Conservation (phyloP, 495 filamentous ascomycete genomes). For the Tuber microsphaerosporum region DNA sequence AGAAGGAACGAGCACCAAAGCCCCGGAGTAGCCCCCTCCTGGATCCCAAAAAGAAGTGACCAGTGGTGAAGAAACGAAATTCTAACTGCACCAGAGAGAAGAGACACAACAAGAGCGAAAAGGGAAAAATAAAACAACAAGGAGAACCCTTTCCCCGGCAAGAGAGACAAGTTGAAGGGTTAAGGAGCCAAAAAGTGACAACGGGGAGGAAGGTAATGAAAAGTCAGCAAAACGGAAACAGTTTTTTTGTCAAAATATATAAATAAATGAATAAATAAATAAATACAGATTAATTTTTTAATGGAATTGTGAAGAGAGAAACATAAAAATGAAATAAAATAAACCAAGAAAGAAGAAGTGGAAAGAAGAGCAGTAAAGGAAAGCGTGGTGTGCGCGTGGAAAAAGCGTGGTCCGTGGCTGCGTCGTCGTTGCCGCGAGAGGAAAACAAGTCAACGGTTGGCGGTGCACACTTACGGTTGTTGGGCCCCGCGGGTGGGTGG, state of each 20-base stretch:
- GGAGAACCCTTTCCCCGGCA: not conserved
- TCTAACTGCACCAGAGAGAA: constrained; percentile 31
- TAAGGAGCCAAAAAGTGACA: not conserved
- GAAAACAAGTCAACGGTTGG: constrained; percentile 35
- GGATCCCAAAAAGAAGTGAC: constrained; percentile 30
- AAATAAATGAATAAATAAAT: not conserved
- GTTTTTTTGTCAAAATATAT: not conserved
- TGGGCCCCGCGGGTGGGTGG: constrained; percentile 15
- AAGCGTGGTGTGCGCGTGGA: constrained; percentile 33
- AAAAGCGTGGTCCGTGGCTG: constrained; percentile 31
- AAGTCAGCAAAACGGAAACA: not conserved
- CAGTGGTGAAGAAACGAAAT: constrained; percentile 22
- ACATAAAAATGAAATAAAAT: constrained; percentile 29
- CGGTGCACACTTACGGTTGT: constrained; percentile 15
- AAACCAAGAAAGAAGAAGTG: constrained; percentile 22
- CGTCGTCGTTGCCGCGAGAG: constrained; percentile 31
- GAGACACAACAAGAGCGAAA: constrained; percentile 21
- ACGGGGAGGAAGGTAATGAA: not conserved
- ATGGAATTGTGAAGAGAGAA: constrained; percentile 3
- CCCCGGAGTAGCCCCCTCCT: constrained; percentile 15
- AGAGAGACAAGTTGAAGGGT: constrained; percentile 4
- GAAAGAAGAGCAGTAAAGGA: constrained; percentile 19
- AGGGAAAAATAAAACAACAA: constrained; percentile 14
- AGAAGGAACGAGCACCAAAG: constrained; percentile 30
- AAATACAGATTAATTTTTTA: not conserved